Conservation (phyloP, 2,329 filamentous ascomycete genomes). For the Tolypocladium tropicale region DNA sequence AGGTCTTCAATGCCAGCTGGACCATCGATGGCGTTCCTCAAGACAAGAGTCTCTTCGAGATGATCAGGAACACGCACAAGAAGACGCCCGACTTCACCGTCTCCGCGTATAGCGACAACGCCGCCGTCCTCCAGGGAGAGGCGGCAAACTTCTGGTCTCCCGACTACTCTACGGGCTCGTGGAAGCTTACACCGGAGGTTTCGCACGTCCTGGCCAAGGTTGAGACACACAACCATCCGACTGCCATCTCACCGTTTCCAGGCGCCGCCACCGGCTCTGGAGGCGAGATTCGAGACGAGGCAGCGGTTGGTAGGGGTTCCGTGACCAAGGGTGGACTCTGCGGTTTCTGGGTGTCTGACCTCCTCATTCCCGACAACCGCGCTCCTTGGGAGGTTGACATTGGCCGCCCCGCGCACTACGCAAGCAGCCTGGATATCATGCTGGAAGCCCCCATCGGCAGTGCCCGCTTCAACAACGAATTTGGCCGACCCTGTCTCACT, state of each 20-base stretch:
- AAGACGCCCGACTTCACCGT: constrained; percentile 72
- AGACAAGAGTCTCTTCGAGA: constrained; percentile 75
- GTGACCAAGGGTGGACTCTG: constrained; percentile 84
- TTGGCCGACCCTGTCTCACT: constrained; percentile 77
- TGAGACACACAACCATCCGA: constrained; percentile 96
- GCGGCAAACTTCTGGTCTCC: constrained; percentile 63
- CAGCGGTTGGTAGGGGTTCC: constrained; percentile 85
- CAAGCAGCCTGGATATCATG: constrained; percentile 94
- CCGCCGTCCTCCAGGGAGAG: constrained; percentile 58
- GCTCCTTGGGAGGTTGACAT: constrained; percentile 88
- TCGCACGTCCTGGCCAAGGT: constrained; percentile 89
- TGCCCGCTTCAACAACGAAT: constrained; percentile 96
- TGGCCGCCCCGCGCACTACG: constrained; percentile 83
- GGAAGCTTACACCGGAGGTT: constrained; percentile 76
- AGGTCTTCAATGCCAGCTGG: constrained; percentile 96
- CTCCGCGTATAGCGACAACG: constrained; percentile 95
- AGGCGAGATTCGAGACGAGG: constrained; percentile 92
- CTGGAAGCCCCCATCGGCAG: constrained; percentile 91
- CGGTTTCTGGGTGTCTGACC: constrained; percentile 91
- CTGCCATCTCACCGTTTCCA: constrained; percentile 84
- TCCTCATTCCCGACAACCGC: constrained; percentile 73
- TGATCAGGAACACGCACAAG: constrained; percentile 95
- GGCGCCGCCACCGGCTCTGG: constrained; percentile 93
- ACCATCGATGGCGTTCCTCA: constrained; percentile 80
- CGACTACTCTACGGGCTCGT: constrained; percentile 74